Conservation (phyloP, 225 moss, liverwort and hornwort species). For the Pseudisothecium myosuroides region DNA sequence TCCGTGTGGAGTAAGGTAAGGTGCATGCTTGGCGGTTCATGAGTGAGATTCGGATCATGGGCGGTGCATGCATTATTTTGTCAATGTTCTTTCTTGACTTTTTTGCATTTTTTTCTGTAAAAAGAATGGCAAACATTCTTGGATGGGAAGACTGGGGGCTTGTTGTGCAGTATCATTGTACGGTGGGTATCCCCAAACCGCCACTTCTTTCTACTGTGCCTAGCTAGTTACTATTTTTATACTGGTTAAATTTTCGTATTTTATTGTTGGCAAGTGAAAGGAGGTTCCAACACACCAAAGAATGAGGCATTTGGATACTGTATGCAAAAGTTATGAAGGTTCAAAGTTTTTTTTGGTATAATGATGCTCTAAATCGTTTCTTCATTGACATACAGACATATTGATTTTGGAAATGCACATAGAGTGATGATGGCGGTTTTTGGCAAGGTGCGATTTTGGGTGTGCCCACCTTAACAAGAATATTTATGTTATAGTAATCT, state of each 20-base stretch:
- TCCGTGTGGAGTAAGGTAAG: neutral
- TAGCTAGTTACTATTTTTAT: neutral
- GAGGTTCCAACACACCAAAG: neutral
- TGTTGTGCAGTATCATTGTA: neutral
- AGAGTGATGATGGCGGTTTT: accelerated
- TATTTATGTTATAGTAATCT: neutral
- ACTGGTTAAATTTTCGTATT: neutral
- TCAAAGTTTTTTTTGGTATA: neutral
- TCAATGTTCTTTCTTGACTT: too few species aligned
- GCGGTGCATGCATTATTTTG: neutral
- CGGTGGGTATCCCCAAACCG: neutral
- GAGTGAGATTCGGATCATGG: neutral
- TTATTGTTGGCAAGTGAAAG: neutral
- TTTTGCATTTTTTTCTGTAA: neutral
- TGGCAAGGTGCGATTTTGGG: too few species aligned
- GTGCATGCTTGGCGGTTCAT: neutral
- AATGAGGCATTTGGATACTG: accelerated
- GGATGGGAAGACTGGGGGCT: neutral
- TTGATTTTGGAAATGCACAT: neutral
- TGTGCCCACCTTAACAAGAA: neutral
- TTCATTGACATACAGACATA: neutral
- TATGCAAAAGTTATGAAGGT: neutral
- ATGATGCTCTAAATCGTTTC: neutral
- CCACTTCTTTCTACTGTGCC: neutral
- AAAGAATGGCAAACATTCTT: neutral